Percentiles rank a stretch among this genome's conserved stretches.
Evolutionary conservation across 2,329 filamentous ascomycete species (phyloP).

Genomic region (Meredithiella fracta): DNA sequence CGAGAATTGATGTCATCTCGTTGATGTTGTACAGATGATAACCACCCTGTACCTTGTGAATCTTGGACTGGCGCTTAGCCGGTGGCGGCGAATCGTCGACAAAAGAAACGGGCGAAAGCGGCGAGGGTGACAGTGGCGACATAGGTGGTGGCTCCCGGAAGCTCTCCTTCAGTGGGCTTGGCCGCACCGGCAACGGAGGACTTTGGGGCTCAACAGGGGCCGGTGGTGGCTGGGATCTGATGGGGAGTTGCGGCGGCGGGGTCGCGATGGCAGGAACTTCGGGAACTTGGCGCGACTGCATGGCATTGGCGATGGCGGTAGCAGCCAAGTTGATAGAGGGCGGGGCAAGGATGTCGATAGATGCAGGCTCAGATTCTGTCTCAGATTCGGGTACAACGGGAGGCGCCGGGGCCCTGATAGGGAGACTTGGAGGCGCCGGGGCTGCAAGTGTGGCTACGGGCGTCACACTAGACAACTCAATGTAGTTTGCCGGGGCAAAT

Average conservation of each 20-base stretch:
- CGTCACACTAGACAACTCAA: slow-evolving; percentile 42
- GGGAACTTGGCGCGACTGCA: slow-evolving; percentile 28
- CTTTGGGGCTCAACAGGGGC: slow-evolving; percentile 19
- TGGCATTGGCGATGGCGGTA: slow-evolving; percentile 38
- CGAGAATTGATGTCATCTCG: slow-evolving; percentile 93
- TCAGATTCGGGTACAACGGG: slow-evolving; percentile 23
- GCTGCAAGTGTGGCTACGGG: slow-evolving; percentile 29
- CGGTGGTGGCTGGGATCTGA: slow-evolving; percentile 18
- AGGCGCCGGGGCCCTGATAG: slow-evolving; percentile 24
- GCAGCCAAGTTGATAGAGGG: slow-evolving; percentile 29
- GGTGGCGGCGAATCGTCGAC: slow-evolving; percentile 34
- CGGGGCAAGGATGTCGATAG: not conserved
- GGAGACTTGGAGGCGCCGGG: slow-evolving; percentile 30
- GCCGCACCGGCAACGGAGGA: slow-evolving; percentile 24
- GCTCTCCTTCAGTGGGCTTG: slow-evolving; percentile 7
- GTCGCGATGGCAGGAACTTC: slow-evolving; percentile 7
- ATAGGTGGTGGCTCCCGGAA: slow-evolving; percentile 12
- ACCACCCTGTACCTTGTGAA: slow-evolving; percentile 29
- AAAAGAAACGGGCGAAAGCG: slow-evolving; percentile 11
- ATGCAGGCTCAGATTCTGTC: slow-evolving; percentile 14
- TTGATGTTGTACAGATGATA: slow-evolving; percentile 95
- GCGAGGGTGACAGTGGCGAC: slow-evolving; percentile 9
- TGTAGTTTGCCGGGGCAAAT: slow-evolving; percentile 92
- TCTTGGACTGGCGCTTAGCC: slow-evolving; percentile 29
- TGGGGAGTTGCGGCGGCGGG: slow-evolving; percentile 18